Evolutionary conservation across 192 early-diverging fungal genomes (phyloP).

Genomic region (Coemansia sp.): DNA sequence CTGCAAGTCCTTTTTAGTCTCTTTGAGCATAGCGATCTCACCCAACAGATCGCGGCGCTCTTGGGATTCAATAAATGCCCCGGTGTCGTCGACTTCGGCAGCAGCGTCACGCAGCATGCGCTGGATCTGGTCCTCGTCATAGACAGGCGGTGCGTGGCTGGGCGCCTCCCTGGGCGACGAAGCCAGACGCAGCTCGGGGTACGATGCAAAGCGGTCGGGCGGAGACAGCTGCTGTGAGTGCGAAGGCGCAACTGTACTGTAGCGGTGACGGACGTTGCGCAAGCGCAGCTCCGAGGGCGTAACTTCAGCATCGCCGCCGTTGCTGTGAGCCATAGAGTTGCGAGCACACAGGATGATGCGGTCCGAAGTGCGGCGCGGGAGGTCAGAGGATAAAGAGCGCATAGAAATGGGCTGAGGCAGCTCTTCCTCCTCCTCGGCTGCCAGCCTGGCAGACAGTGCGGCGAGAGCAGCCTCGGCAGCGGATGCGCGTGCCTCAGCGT

Average conservation of each 20-base stretch:
- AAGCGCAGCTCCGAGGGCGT: constrained; percentile 4
- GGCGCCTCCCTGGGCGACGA: constrained; percentile 10
- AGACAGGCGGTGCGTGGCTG: constrained; percentile 16
- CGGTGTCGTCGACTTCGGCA: constrained; percentile 21
- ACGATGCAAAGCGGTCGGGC: constrained; percentile 44
- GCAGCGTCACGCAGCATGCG: constrained; percentile 34
- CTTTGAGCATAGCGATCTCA: constrained; percentile 19
- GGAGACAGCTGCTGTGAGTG: neutral
- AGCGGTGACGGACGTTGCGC: constrained; percentile 21
- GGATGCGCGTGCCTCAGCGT: constrained; percentile 38
- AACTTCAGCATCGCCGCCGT: neutral
- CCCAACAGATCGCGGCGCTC: constrained; percentile 16
- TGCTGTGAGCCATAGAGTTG: constrained; percentile 14
- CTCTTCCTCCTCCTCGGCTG: constrained; percentile 5
- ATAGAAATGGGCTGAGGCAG: neutral
- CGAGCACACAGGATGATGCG: constrained; percentile 38
- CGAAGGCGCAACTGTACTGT: constrained; percentile 23
- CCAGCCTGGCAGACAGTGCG: constrained; percentile 9
- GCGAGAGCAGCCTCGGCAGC: constrained; percentile 35
- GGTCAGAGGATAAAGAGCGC: constrained; percentile 16
- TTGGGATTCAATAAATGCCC: neutral
- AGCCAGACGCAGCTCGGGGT: constrained; percentile 41
- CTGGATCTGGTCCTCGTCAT: constrained; percentile 37
- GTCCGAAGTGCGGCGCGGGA: constrained; percentile 26
- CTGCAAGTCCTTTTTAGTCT: constrained; percentile 36